Percentiles rank a stretch among this genome's conserved stretches.
Evolutionary conservation across 129 eudicot genomes (phyloP).

Genomic region (Scalesia atractyloides): DNA sequence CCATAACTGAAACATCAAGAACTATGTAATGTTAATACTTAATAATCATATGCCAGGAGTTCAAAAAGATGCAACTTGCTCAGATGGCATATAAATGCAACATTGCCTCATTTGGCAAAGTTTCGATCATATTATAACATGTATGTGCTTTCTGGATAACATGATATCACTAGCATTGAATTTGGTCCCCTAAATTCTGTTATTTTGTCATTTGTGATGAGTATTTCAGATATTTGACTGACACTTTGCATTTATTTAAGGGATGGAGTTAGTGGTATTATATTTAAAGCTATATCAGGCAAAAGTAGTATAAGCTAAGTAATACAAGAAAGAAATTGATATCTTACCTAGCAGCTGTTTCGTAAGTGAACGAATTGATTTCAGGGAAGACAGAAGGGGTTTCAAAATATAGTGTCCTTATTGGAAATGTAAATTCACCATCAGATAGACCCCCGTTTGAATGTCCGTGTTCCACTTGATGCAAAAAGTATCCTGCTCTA

Average conservation of each 20-base stretch:
- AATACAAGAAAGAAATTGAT: conserved; percentile 11
- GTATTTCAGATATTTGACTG: neutral
- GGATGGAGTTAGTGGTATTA: neutral
- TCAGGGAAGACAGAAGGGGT: conserved; percentile 78
- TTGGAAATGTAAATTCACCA: conserved; percentile 51
- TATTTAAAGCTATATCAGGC: neutral
- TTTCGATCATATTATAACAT: neutral
- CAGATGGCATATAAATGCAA: conserved; percentile 4
- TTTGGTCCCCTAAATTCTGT: conserved; percentile 1
- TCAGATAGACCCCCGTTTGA: conserved; percentile 41
- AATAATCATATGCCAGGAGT: conserved; percentile 5
- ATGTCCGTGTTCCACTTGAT: conserved; percentile 45
- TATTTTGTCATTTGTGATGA: neutral
- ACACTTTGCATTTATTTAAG: conserved; percentile 4
- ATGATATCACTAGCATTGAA: conserved; percentile 12
- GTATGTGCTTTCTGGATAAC: neutral
- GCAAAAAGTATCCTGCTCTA: conserved; percentile 80
- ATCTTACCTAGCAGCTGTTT: conserved; percentile 60
- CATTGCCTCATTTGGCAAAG: neutral
- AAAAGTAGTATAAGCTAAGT: conserved; percentile 2
- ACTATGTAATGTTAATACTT: neutral
- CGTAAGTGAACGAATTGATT: conserved; percentile 91
- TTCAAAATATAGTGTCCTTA: conserved; percentile 88
- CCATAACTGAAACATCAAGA: conserved; percentile 58
- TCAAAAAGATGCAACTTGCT: neutral